Evolutionary conservation across 805 yeast genomes (phyloP), one percentile per base, ranked within the genome.

Genomic region (Suhomyces kilbournensis): DNA sequence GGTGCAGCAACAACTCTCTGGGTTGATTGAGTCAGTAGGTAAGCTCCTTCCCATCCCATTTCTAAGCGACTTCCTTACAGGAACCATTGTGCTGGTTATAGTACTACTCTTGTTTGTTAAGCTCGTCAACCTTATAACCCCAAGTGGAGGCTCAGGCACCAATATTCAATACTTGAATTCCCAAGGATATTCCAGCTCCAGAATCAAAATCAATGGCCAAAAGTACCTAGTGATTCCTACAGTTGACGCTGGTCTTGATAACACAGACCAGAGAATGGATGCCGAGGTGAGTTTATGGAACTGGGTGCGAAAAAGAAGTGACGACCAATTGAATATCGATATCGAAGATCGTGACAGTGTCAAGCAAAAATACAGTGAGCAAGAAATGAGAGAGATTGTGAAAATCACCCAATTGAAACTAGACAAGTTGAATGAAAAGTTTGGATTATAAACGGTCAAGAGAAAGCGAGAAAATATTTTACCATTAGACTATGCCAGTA

Each of bases 211-310:
- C 48, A 72, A 71, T 53, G 71, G 75, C 12, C 57, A 62, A 4
- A 69, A 71, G 46, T 77, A 67, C 57, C 61, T 70, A 51, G 65
- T 74, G 40, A 68, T 76, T 22, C 80, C 80, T n/a, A 67, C 74
- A 25, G 59, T 73, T 26, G 71, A 70, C 15, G 62, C 76, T 9
- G 63, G 67, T 28, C 65, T 72, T 38, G 52, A 60, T 43, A 48
- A 59, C 45, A 51, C 56, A 39, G 48, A 70, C 54, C 52, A 69
- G 55, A 59, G 67, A 17, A 59, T 71, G 53, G 72, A 75, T 51
- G 80, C 83, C 53, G 91, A 88, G 66, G 73, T 77, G 15, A 77
- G 78, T 22, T 62, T 88, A 44, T 88, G 94, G 94, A 77, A 81
- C 45, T 88, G 96, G 96, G 75, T 88, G 49, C 69, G 71, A 28